phyloP scores from a whole-genome alignment of 2,329 filamentous ascomycete species.

The Saccharata proteae region DNA sequence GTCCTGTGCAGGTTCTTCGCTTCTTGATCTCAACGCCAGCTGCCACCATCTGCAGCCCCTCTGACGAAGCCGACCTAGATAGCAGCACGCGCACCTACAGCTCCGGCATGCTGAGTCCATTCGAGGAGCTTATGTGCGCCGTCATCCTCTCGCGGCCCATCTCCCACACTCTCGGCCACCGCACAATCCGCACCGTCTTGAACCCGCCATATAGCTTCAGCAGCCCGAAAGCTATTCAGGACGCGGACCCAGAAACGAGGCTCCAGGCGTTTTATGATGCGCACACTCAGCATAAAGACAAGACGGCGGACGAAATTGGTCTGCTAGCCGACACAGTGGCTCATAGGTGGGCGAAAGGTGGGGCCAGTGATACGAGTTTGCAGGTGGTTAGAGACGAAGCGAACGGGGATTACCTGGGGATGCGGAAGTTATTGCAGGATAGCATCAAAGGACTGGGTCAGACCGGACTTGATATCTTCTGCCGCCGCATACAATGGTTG shows the following conservation, averaged over 20 bases:
- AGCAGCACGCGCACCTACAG: background rate
- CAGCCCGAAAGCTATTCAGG: constrained; percentile 20
- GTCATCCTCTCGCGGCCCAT: constrained; percentile 33
- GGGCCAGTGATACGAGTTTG: constrained; percentile 15
- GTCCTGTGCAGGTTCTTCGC: background rate
- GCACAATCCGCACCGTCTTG: constrained; percentile 32
- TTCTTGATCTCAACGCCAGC: constrained; percentile 2
- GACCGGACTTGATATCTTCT: constrained; percentile 32
- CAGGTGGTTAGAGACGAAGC: constrained; percentile 21
- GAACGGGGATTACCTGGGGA: constrained; percentile 16
- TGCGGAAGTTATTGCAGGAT: constrained; percentile 19
- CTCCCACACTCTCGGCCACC: constrained; percentile 30
- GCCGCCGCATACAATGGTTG: constrained; percentile 28
- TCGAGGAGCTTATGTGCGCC: constrained; percentile 34
- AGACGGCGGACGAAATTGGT: constrained; percentile 31
- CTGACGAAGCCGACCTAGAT: background rate
- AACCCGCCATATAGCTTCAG: constrained; percentile 31
- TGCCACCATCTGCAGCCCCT: background rate
- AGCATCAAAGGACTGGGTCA: constrained; percentile 30
- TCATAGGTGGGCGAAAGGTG: constrained; percentile 15
- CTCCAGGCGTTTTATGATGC: constrained; percentile 30
- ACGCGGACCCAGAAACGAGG: constrained; percentile 25
- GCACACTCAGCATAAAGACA: constrained; percentile 33
- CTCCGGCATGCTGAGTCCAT: constrained; percentile 22
- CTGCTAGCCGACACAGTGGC: constrained; percentile 19